Conservation (phyloP, 306 rosid species). For the Quercus parvula region DNA sequence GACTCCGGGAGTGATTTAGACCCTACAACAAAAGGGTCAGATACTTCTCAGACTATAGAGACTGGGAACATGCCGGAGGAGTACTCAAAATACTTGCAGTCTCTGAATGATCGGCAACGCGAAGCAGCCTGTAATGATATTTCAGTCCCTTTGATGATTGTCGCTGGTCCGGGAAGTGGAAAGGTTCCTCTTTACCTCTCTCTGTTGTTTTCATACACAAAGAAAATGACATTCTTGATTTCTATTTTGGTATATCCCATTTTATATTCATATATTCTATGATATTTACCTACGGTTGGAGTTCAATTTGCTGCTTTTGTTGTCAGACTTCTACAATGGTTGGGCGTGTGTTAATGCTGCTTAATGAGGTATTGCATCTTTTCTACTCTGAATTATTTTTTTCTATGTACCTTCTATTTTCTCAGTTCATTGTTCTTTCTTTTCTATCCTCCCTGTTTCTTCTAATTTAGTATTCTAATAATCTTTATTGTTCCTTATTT, state of each 20-base stretch:
- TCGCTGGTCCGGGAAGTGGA: slow-evolving; percentile 99
- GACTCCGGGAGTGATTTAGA: slow-evolving; percentile 24
- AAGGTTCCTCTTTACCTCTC: slow-evolving; percentile 45
- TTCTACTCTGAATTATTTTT: background rate
- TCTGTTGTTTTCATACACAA: slow-evolving; percentile 2
- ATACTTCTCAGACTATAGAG: slow-evolving; percentile 5
- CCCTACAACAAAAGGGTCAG: slow-evolving; percentile 21
- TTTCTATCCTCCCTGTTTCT: background rate
- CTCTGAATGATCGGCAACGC: slow-evolving; percentile 77
- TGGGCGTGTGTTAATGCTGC: slow-evolving; percentile 85
- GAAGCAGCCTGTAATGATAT: slow-evolving; percentile 84
- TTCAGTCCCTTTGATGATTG: slow-evolving; percentile 77
- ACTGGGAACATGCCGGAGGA: slow-evolving; percentile 67
- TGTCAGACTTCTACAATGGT: slow-evolving; percentile 96
- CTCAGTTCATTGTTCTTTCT: background rate
- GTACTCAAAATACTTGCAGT: slow-evolving; percentile 54
- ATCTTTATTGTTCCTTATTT: slow-evolving; percentile 5
- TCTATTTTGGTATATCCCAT: background rate
- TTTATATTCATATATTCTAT: background rate
- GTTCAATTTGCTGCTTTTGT: slow-evolving; percentile 28
- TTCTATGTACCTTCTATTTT: slow-evolving; percentile 8
- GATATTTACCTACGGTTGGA: background rate
- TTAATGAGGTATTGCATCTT: slow-evolving; percentile 61
- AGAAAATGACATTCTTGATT: background rate
- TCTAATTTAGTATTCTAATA: background rate